phyloP scores from a whole-genome alignment of 2,329 filamentous ascomycete species.

The Orbilia ellipsospora region DNA sequence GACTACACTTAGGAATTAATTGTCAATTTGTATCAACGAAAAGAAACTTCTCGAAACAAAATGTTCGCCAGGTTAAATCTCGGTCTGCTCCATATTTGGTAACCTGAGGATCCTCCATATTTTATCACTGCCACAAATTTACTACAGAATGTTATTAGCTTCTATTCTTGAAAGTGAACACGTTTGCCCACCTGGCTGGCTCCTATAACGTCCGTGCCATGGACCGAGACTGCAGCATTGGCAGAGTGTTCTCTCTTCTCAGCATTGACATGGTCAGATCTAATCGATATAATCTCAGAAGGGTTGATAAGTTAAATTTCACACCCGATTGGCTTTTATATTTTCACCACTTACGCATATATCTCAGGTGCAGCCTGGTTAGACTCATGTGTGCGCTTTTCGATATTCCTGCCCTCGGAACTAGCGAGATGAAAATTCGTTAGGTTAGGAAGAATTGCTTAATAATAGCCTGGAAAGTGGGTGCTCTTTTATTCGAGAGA shows the following conservation, averaged over 20 bases:
- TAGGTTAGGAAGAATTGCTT: background rate
- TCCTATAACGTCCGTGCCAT: too few relatives aligned
- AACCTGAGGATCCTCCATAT: too few relatives aligned
- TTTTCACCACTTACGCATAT: background rate
- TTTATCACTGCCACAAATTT: too few relatives aligned
- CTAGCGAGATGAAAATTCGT: background rate
- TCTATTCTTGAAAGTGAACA: too few relatives aligned
- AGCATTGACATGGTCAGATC: background rate
- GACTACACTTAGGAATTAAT: too few relatives aligned
- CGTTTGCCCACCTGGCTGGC: too few relatives aligned
- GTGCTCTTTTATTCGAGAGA: background rate
- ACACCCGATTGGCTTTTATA: background rate
- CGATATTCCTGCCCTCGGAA: slow-evolving; percentile 13
- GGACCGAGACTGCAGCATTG: background rate
- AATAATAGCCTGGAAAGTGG: background rate
- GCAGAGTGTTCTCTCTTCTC: slow-evolving; percentile 3
- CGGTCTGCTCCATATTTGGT: too few relatives aligned
- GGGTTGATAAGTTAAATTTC: background rate
- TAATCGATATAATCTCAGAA: background rate
- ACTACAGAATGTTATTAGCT: too few relatives aligned
- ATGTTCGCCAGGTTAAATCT: too few relatives aligned
- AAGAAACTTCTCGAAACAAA: too few relatives aligned
- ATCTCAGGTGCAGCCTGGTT: background rate
- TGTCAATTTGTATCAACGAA: too few relatives aligned
- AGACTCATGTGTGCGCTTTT: slow-evolving; percentile 3